Evolutionary conservation across 257 asterid species (phyloP).

Genomic region (Solanum sparsipilum): DNA sequence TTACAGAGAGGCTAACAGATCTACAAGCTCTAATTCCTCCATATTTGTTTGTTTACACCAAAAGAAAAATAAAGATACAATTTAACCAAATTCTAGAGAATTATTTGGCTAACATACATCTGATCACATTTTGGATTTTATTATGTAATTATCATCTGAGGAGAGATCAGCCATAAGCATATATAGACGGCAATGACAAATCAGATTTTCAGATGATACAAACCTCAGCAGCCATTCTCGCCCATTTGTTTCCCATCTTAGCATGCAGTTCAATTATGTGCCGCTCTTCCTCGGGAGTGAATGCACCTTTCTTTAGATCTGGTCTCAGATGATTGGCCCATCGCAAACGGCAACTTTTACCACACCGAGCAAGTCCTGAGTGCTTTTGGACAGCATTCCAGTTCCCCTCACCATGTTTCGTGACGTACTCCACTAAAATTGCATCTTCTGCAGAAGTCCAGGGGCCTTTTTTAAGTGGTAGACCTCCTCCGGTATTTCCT

Average conservation of each 20-base stretch:
- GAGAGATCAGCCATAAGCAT: background rate
- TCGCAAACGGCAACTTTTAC: conserved; percentile 60
- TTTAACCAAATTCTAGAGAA: background rate
- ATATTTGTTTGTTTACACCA: background rate
- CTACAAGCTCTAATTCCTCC: background rate
- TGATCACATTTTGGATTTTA: background rate
- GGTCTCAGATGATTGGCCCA: conserved; percentile 71
- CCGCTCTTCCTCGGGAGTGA: conserved; percentile 44
- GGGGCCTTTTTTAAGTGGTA: conserved; percentile 47
- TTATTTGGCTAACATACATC: background rate
- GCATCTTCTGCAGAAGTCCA: conserved; percentile 59
- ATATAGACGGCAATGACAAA: background rate
- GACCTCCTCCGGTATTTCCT: conserved; percentile 23
- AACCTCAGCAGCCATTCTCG: conserved; percentile 60
- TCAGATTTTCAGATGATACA: background rate
- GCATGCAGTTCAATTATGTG: conserved; percentile 49
- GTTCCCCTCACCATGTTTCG: conserved; percentile 54
- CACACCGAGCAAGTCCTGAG: conserved; percentile 57
- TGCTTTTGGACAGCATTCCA: conserved; percentile 56
- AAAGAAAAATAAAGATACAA: background rate
- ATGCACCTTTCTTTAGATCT: conserved; percentile 48
- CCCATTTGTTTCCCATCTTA: conserved; percentile 61
- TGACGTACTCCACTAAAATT: conserved; percentile 42
- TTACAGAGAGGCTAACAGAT: background rate
- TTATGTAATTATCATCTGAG: background rate